Percentiles rank a stretch among this genome's conserved stretches.
Evolutionary conservation across 371 early-diverging fungal genomes (phyloP).

Genomic region (Rhizopus sp.): DNA sequence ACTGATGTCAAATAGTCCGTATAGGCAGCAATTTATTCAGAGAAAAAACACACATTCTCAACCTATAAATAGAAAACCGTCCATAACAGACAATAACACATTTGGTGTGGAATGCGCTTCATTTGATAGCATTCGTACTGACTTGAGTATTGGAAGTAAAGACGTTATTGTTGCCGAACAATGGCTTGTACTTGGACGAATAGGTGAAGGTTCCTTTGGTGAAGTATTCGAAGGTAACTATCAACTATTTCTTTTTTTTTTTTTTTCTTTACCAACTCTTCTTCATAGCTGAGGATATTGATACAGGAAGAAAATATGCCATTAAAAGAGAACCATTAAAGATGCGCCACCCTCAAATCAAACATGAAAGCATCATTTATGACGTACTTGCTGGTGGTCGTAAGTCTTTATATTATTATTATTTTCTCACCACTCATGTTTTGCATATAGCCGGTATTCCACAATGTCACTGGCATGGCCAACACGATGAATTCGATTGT

Average conservation of each 20-base stretch:
- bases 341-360: conserved; percentile 50
- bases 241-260: background rate
- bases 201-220: conserved; percentile 69
- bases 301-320: conserved; percentile 51
- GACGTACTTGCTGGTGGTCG: conserved; percentile 54
- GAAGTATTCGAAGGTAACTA: conserved; percentile 64
- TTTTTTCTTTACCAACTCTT: background rate
- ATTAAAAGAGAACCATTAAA: conserved; percentile 54
- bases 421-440: conserved; percentile 3
- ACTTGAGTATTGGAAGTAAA: conserved; percentile 37
- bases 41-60: conserved; percentile 15
- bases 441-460: conserved; percentile 73
- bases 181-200: conserved; percentile 59
- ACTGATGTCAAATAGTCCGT: conserved; percentile 15
- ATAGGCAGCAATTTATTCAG: conserved; percentile 16
- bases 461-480: conserved; percentile 88
- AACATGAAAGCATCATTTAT: conserved; percentile 54
- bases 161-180: conserved; percentile 56
- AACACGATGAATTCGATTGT: conserved; percentile 88
- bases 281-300: conserved; percentile 45
- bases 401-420: conserved; percentile 29
- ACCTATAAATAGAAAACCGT: conserved; percentile 13
- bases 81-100: conserved; percentile 10
- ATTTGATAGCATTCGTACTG: conserved; percentile 32
- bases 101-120: conserved; percentile 29